Evolutionary conservation across 2,329 filamentous ascomycete genomes (phyloP).

Genomic region (Fusarium aywerte): DNA sequence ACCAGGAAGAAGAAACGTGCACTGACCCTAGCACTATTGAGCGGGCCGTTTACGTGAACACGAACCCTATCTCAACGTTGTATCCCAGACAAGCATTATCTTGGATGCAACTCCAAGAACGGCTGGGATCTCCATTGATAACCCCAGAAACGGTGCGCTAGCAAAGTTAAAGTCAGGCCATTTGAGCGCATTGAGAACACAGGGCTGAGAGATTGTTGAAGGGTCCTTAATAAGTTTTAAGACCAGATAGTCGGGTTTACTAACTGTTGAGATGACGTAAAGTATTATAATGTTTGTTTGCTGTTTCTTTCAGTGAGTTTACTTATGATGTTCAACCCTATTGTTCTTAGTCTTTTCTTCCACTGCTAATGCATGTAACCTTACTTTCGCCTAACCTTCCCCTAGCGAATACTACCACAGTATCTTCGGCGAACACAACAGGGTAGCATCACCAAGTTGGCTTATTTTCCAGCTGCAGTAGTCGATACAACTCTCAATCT

Average conservation of each 20-base stretch:
- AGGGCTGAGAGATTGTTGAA: neutral
- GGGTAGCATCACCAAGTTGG: neutral
- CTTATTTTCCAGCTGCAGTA: neutral
- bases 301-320: neutral
- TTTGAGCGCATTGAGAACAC: neutral
- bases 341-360: neutral
- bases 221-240: neutral
- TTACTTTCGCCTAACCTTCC: conserved; percentile 3
- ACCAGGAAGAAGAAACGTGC: neutral
- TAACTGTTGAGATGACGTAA: neutral
- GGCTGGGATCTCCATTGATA: neutral
- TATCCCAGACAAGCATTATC: neutral
- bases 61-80: conserved; percentile 10
- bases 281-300: neutral
- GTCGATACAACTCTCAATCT: neutral
- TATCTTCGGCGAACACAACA: neutral
- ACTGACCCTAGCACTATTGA: neutral
- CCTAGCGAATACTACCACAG: neutral
- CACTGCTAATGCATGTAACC: neutral
- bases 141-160: neutral
- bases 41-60: neutral
- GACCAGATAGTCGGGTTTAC: neutral
- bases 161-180: conserved; percentile 1
- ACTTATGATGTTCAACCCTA: neutral
- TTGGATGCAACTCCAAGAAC: neutral